Base-by-base conservation (phyloP, 164 flowering plant genomes). In the Malania oleifera region DNA sequence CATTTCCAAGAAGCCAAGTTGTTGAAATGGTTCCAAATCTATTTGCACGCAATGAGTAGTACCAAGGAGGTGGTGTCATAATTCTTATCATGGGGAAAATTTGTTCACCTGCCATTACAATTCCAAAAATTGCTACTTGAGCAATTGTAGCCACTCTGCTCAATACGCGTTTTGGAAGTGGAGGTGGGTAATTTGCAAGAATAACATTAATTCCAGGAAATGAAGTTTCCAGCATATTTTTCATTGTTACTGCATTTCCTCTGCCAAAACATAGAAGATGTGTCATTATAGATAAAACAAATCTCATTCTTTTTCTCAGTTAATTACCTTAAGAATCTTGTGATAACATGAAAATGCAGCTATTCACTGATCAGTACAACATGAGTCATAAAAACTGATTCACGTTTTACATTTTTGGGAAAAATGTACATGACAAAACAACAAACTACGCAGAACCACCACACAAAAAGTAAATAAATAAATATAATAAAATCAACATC, bases 1-100 rank as follows among this genome's bases (percentile, higher is more conserved):
- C 59, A 62, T 92, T 92, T 38, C 98, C 97, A 48, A 89, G 77
- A 68, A 92, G 91, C 96, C 95, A 92, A 29, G 92, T 70, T 51
- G 77, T 68, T 54, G 98, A 84, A 60, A 92, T 84, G 63, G 89
- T 81, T 55, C 93, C 97, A 75, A 89, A 92, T 65, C 79, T 82
- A 68, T 92, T 92, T 34, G 92, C 82, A 34, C 90, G 88, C 70
- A 92, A 31, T 13, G 89, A 68, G 65, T 70, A 78, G 63, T 76
- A 89, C 95, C 96, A 92, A 28, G 82, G 76, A 57, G 98, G 96
- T 7, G 96, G 96, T 23, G 82, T 54, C 35, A 72, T 65, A 53
- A 77, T 64, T 53, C 97, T 97, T 53, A 89, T 47, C 70, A 85
- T 70, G 0, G 97, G 98, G 49, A 89, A 89, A n/a, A 92, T 86